Evolutionary conservation across 2,329 filamentous ascomycete species (phyloP).

Genomic region (Alternaria triticina): DNA sequence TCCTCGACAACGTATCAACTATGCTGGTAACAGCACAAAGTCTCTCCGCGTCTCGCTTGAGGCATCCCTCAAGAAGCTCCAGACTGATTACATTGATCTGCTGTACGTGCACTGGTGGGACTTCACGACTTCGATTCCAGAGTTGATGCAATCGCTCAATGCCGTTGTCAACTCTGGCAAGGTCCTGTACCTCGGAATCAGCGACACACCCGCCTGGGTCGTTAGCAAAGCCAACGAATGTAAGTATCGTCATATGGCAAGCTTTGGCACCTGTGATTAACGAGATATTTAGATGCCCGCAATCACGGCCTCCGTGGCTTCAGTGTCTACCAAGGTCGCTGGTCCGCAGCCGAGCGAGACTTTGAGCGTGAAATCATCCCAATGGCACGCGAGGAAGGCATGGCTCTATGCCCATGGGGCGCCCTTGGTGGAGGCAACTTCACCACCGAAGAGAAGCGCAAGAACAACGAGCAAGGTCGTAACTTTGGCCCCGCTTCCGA

Average conservation of each 20-base stretch:
- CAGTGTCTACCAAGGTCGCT: constrained; percentile 71
- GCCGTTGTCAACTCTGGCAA: constrained; percentile 44
- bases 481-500: constrained; percentile 52
- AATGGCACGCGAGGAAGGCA: constrained; percentile 68
- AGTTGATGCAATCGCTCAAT: constrained; percentile 49
- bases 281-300: constrained; percentile 61
- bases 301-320: constrained; percentile 74
- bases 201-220: constrained; percentile 51
- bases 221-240: constrained; percentile 56
- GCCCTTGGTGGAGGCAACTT: constrained; percentile 58
- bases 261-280: background rate
- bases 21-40: constrained; percentile 50
- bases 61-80: constrained; percentile 50
- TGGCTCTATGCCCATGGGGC: constrained; percentile 65
- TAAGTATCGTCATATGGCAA: constrained; percentile 20
- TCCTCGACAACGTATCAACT: constrained; percentile 49
- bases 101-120: constrained; percentile 53
- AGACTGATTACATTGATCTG: constrained; percentile 51
- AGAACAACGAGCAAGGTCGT: constrained; percentile 43
- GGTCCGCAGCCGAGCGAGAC: constrained; percentile 67
- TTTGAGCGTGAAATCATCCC: constrained; percentile 73
- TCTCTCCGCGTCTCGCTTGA: constrained; percentile 48
- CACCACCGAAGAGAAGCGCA: constrained; percentile 42
- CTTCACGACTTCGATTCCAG: constrained; percentile 45
- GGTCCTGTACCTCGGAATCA: constrained; percentile 49